A percentile compares a stretch with the other conserved stretches of the same genome.
phyloP scores from a whole-genome alignment of 371 early-diverging fungal species.

The Syncephalis fuscata region DNA sequence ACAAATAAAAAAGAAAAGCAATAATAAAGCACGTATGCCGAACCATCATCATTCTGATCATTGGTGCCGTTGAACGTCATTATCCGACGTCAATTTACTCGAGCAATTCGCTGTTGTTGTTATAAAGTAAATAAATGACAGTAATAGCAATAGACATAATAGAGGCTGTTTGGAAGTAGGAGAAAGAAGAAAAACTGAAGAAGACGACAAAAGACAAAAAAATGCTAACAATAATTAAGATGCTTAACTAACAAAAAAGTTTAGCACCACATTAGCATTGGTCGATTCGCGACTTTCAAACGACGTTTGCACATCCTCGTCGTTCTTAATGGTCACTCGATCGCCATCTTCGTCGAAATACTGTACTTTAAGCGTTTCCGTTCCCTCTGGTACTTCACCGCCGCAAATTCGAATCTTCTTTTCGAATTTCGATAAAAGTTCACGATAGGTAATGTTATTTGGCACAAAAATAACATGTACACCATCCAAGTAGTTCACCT shows the following conservation, averaged over 20 bases:
- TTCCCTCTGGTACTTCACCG: constrained; percentile 18
- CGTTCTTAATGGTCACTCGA: constrained; percentile 63
- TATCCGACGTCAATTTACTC: no score
- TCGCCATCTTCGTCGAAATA: constrained; percentile 91
- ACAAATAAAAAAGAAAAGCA: no score
- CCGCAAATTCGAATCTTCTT: constrained; percentile 75
- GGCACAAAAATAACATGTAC: constrained; percentile 74
- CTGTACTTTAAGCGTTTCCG: constrained; percentile 36
- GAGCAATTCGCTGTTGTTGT: no score
- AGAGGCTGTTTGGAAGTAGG: no score
- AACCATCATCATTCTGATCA: no score
- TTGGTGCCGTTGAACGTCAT: no score
- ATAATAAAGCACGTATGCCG: no score
- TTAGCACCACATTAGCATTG: constrained; percentile 5
- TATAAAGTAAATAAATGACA: no score
- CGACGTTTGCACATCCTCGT: constrained; percentile 85
- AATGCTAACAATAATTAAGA: no score
- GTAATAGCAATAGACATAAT: no score
- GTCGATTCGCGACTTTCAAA: constrained; percentile 48
- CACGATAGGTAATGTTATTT: constrained; percentile 44
- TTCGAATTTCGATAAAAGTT: constrained; percentile 66
- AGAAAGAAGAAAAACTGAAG: no score
- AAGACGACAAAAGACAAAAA: no score
- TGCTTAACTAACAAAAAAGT: constrained; percentile 6
- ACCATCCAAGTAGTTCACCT: constrained; percentile 70